phyloP scores from a whole-genome alignment of 148 eudicot genomes.

The Rhododendron williamsianum region DNA sequence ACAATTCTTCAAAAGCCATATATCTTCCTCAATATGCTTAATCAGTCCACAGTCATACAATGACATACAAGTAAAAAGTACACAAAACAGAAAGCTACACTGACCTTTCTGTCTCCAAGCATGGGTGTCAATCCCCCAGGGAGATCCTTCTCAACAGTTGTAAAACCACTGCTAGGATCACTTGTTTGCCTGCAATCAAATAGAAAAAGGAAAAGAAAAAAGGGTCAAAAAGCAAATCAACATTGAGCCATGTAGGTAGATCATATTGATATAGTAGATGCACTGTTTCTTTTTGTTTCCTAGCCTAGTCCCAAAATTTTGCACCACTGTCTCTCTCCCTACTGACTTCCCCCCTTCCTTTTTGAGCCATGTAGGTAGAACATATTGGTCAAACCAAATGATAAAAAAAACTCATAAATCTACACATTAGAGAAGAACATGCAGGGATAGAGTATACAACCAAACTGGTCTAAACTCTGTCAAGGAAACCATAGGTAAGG shows the following conservation, averaged over 20 bases:
- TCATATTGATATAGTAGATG: no score
- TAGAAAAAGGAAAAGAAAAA: not conserved
- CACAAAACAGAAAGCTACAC: not conserved
- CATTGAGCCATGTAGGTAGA: no score
- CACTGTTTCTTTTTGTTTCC: no score
- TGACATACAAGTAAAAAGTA: not conserved
- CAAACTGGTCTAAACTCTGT: not conserved
- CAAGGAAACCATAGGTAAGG: not conserved
- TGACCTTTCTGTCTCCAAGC: constrained; percentile 95
- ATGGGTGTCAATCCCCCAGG: constrained; percentile 93
- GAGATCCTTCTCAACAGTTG: constrained; percentile 83
- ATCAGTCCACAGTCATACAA: not conserved
- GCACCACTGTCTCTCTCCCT: no score
- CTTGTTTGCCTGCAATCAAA: constrained; percentile 73
- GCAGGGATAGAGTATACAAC: not conserved
- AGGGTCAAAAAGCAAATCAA: not conserved
- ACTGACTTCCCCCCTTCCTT: no score
- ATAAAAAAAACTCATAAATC: not conserved
- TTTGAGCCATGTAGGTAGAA: no score
- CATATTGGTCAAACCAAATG: not conserved
- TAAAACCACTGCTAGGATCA: constrained; percentile 90
- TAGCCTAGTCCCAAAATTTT: no score
- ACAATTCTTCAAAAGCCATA: not conserved
- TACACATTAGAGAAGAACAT: not conserved
- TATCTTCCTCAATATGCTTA: not conserved